Conservation (phyloP, 2,329 filamentous ascomycete genomes). For the Botrytis fragariae region DNA sequence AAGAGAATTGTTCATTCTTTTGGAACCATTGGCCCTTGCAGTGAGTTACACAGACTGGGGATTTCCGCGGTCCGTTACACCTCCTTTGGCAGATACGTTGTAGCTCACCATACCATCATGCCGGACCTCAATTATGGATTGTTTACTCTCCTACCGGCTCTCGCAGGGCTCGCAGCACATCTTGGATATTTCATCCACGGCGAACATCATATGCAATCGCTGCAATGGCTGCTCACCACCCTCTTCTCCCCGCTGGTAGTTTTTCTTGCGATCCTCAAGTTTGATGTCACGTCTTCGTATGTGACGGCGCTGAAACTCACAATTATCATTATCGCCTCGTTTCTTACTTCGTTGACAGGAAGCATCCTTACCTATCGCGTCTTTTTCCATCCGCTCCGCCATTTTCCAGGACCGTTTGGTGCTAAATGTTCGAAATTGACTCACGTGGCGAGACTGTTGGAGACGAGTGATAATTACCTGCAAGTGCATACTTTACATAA, state of each 20-base stretch:
- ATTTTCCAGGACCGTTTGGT: slow-evolving; percentile 33
- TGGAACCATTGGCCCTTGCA: background rate
- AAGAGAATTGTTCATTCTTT: background rate
- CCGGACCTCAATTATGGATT: background rate
- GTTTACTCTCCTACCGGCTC: slow-evolving; percentile 7
- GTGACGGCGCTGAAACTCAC: background rate
- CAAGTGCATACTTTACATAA: slow-evolving; percentile 24
- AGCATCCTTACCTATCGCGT: slow-evolving; percentile 55
- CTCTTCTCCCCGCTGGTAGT: background rate
- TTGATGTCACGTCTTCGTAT: background rate
- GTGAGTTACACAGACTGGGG: background rate
- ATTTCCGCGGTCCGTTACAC: background rate
- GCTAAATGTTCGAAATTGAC: slow-evolving; percentile 30
- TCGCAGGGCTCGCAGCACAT: slow-evolving; percentile 24
- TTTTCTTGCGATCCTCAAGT: background rate
- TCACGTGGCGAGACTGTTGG: slow-evolving; percentile 22
- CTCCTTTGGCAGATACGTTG: background rate
- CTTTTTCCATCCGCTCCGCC: slow-evolving; percentile 42
- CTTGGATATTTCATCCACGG: slow-evolving; percentile 31
- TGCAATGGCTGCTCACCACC: background rate
- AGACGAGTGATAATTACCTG: slow-evolving; percentile 23
- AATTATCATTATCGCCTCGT: background rate
- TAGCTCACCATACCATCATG: background rate
- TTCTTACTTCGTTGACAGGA: background rate
- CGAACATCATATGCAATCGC: slow-evolving; percentile 24